Evolutionary conservation across 2,329 filamentous ascomycete genomes (phyloP).

Genomic region (Zymoseptoria tritici): DNA sequence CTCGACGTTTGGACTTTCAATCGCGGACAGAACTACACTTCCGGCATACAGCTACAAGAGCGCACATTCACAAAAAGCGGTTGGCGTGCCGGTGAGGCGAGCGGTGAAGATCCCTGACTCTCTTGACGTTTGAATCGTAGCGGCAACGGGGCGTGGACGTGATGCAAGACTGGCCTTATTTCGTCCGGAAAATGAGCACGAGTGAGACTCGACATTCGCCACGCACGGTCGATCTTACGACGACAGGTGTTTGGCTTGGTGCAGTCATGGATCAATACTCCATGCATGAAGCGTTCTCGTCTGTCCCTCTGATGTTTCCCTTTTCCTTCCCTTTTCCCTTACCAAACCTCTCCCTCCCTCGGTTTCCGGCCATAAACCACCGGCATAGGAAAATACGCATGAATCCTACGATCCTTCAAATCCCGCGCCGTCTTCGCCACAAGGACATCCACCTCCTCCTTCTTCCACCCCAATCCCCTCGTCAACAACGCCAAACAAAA

Average conservation of each 20-base stretch:
- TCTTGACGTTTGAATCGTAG: too few species aligned
- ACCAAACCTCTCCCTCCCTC: conserved; percentile 6
- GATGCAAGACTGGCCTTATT: too few species aligned
- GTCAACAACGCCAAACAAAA: conserved; percentile 38
- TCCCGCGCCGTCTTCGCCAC: conserved; percentile 29
- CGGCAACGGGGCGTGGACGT: too few species aligned
- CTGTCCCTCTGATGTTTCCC: not conserved
- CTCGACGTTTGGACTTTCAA: too few species aligned
- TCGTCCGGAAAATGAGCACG: too few species aligned
- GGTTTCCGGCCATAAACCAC: conserved; percentile 31
- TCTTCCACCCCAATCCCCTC: conserved; percentile 35
- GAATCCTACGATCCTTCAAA: conserved; percentile 29
- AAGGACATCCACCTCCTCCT: conserved; percentile 39
- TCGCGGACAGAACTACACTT: too few species aligned
- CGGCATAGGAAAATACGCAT: conserved; percentile 34
- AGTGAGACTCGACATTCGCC: not conserved
- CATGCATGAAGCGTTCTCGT: not conserved
- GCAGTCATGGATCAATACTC: not conserved
- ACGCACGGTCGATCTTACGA: not conserved
- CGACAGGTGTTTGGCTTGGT: not conserved
- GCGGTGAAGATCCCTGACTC: too few species aligned
- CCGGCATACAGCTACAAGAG: too few species aligned
- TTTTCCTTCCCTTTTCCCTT: not conserved
- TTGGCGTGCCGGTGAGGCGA: too few species aligned
- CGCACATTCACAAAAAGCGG: too few species aligned